These are phyloP conservation scores for Solioccasus polychromus DNA, from an alignment of 768 basidiomycete species.

Conservation along the genomic window DNA sequence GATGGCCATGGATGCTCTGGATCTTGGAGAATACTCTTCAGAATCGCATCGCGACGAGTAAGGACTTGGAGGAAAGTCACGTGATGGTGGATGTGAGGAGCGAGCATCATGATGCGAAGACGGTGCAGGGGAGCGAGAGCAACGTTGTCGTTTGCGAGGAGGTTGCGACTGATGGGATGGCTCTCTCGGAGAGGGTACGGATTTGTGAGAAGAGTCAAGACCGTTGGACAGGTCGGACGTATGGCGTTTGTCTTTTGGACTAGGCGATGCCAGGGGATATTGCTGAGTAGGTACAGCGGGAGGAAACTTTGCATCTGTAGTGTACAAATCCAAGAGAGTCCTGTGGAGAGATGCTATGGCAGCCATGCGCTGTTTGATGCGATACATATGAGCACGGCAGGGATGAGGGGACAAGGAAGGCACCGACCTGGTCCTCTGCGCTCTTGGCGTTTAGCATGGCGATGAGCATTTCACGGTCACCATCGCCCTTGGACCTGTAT, in stretches of 20 bases:
- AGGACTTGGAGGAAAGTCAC: slow-evolving; percentile 67
- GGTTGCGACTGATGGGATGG: slow-evolving; percentile 37
- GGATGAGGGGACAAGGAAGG: slow-evolving; percentile 3
- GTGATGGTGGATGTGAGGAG: slow-evolving; percentile 36
- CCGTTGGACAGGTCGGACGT: slow-evolving; percentile 14
- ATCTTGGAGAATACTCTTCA: slow-evolving; percentile 67
- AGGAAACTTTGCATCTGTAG: slow-evolving; percentile 29
- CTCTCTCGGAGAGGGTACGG: slow-evolving; percentile 21
- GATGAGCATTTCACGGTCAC: slow-evolving; percentile 88
- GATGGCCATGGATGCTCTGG: slow-evolving; percentile 76
- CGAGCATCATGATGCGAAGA: slow-evolving; percentile 36
- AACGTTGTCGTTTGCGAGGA: slow-evolving; percentile 62
- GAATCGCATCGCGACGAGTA: slow-evolving; percentile 70
- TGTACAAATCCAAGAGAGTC: slow-evolving; percentile 62
- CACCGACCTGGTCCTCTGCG: slow-evolving; percentile 84
- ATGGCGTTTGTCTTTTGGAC: slow-evolving; percentile 21
- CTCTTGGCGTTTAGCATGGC: slow-evolving; percentile 90
- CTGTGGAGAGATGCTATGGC: slow-evolving; percentile 68
- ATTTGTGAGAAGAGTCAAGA: slow-evolving; percentile 13
- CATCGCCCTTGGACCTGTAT: slow-evolving; percentile 82
- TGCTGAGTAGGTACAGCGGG: slow-evolving; percentile 23
- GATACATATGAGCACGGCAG: slow-evolving; percentile 7
- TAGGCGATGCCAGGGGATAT: slow-evolving; percentile 40
- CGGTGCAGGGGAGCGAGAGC: slow-evolving; percentile 54
- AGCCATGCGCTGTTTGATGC: slow-evolving; percentile 66